These are phyloP conservation scores for Fusarium euwallaceae DNA, from an alignment of 2,329 filamentous ascomycete species.

Conservation along the genomic window DNA sequence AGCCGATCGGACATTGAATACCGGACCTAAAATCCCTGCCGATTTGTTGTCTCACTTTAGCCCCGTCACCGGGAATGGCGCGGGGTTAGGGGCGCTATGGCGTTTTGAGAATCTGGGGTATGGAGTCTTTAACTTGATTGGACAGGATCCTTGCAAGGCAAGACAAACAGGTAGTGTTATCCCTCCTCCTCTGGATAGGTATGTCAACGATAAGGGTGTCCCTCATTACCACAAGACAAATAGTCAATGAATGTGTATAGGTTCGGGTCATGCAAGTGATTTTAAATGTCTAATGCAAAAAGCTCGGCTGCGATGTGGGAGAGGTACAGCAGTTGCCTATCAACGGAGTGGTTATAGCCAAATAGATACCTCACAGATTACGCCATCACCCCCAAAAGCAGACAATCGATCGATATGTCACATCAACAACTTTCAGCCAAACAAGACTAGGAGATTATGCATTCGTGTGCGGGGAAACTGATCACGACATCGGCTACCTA, in stretches of 20 bases:
- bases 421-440: background rate
- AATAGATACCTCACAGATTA: background rate
- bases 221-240: background rate
- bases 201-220: background rate
- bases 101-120: background rate
- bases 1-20: background rate
- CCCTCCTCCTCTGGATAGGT: background rate
- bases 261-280: too few species aligned
- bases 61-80: background rate
- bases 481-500: constrained; percentile 20
- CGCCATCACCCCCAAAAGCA: constrained; percentile 1
- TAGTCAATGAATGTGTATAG: too few species aligned
- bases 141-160: background rate
- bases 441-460: background rate
- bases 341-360: background rate
- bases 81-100: background rate
- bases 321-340: too few species aligned
- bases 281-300: too few species aligned
- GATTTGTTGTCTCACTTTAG: background rate
- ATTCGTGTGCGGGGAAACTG: constrained; percentile 1
- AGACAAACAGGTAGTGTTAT: background rate
- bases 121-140: background rate
- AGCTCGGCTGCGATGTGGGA: too few species aligned
- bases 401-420: background rate
- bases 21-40: background rate